phyloP scores from a whole-genome alignment of 1,284 basidiomycete species.

The Megacollybia platyphylla region DNA sequence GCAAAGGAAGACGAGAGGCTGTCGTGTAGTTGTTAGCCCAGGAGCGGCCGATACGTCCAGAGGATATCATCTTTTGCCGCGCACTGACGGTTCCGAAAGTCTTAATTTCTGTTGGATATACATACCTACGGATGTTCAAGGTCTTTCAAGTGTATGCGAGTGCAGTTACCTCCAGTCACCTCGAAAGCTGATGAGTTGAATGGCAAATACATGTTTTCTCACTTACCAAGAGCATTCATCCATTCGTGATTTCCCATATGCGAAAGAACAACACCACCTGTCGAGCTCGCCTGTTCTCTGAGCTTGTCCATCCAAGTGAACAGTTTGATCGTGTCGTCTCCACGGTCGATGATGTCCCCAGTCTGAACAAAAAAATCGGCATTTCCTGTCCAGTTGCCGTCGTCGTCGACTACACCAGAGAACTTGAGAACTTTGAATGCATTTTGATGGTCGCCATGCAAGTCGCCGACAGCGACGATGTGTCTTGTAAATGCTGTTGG shows the following conservation, averaged over 20 bases:
- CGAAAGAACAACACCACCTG: slow-evolving; percentile 64
- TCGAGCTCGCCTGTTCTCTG: slow-evolving; percentile 56
- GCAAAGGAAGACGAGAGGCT: slow-evolving; percentile 70
- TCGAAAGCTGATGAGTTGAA: slow-evolving; percentile 12
- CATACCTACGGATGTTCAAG: slow-evolving; percentile 46
- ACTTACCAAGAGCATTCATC: slow-evolving; percentile 78
- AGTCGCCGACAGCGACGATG: slow-evolving; percentile 71
- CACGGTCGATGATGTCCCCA: slow-evolving; percentile 87
- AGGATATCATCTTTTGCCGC: slow-evolving; percentile 60
- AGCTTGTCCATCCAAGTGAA: slow-evolving; percentile 76
- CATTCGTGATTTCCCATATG: slow-evolving; percentile 85
- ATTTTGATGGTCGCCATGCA: slow-evolving; percentile 70
- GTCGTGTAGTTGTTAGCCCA: slow-evolving; percentile 85
- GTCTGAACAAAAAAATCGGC: slow-evolving; percentile 84
- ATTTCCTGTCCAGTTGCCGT: slow-evolving; percentile 65
- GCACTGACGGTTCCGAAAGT: slow-evolving; percentile 64
- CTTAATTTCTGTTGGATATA: slow-evolving; percentile 65
- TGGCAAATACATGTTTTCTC: slow-evolving; percentile 2
- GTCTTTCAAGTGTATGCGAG: background rate
- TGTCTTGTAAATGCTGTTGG: slow-evolving; percentile 26
- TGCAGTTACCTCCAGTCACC: slow-evolving; percentile 70
- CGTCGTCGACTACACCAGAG: slow-evolving; percentile 58
- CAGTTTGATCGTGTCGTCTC: slow-evolving; percentile 76
- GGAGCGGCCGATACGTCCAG: slow-evolving; percentile 69
- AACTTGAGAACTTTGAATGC: slow-evolving; percentile 66